phyloP scores from a whole-genome alignment of 2,329 filamentous ascomycete species.

The Neopestalotiopsis clavispora region DNA sequence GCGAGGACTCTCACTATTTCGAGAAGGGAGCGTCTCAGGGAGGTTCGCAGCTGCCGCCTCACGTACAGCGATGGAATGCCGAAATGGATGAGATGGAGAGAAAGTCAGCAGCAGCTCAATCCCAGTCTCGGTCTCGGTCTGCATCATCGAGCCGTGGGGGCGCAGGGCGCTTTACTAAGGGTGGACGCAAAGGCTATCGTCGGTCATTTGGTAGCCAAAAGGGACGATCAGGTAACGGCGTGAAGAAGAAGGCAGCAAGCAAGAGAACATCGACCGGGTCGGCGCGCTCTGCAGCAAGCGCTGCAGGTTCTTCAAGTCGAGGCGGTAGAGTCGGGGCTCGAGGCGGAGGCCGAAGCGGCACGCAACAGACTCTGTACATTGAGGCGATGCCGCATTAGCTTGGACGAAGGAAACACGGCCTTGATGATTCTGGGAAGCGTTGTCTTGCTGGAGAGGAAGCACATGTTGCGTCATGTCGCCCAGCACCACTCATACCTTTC shows the following conservation, averaged over 20 bases:
- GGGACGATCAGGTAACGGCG: slow-evolving; percentile 4
- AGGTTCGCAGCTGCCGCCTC: slow-evolving; percentile 19
- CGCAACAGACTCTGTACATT: background rate
- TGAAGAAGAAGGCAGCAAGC: slow-evolving; percentile 18
- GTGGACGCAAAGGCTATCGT: slow-evolving; percentile 13
- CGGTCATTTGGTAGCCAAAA: slow-evolving; percentile 13
- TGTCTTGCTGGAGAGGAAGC: too few species aligned
- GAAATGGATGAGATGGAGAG: slow-evolving; percentile 31
- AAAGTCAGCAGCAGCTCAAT: slow-evolving; percentile 10
- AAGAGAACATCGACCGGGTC: slow-evolving; percentile 16
- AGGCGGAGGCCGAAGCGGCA: slow-evolving; percentile 8
- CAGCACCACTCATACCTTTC: background rate
- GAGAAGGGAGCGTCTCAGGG: slow-evolving; percentile 19
- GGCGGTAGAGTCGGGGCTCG: slow-evolving; percentile 15
- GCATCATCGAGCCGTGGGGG: slow-evolving; percentile 12
- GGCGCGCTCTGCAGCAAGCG: slow-evolving; percentile 9
- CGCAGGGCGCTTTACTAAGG: slow-evolving; percentile 8
- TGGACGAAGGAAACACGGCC: background rate
- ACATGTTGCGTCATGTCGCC: too few species aligned
- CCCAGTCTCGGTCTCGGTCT: slow-evolving; percentile 10
- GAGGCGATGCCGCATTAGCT: background rate
- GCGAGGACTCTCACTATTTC: slow-evolving; percentile 56
- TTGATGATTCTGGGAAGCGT: background rate
- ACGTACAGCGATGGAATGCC: slow-evolving; percentile 34
- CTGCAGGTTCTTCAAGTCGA: slow-evolving; percentile 7